These are phyloP conservation scores for Scutellaria galericulata DNA, from an alignment of 257 asterid genomes.

Conservation along the genomic window DNA sequence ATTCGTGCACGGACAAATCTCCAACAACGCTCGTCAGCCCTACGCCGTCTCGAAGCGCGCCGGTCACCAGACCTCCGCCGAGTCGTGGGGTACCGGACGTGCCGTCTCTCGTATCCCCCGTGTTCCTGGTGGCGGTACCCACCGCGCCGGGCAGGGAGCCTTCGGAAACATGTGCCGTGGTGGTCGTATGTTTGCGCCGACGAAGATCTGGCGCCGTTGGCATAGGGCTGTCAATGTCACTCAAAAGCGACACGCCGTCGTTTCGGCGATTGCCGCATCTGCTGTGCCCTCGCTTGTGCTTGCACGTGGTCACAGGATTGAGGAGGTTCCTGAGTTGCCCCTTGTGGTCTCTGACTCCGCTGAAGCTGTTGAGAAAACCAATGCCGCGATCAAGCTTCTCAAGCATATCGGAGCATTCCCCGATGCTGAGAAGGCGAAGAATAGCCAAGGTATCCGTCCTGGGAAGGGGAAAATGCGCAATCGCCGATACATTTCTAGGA, in stretches of 20 bases:
- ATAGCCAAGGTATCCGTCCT: conserved; percentile 52
- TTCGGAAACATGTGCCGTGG: conserved; percentile 88
- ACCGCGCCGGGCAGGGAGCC: conserved; percentile 78
- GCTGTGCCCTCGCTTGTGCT: conserved; percentile 60
- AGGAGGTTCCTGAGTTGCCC: conserved; percentile 65
- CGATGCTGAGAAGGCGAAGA: conserved; percentile 70
- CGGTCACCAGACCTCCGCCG: conserved; percentile 81
- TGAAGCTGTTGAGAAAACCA: conserved; percentile 65
- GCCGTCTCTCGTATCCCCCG: conserved; percentile 87
- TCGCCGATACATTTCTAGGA: conserved; percentile 57
- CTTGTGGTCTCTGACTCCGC: conserved; percentile 58
- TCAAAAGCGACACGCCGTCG: conserved; percentile 64
- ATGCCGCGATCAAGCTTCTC: conserved; percentile 53
- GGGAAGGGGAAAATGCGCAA: conserved; percentile 75
- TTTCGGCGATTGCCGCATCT: conserved; percentile 68
- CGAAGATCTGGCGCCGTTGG: conserved; percentile 77
- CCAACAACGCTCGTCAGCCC: conserved; percentile 71
- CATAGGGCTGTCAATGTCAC: conserved; percentile 63
- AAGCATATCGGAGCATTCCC: conserved; percentile 67
- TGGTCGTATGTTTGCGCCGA: conserved; percentile 75
- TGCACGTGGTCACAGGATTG: conserved; percentile 64
- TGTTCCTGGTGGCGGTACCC: conserved; percentile 86
- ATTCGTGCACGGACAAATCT: conserved; percentile 64
- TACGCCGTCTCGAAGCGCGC: conserved; percentile 68
- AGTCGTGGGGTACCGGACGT: conserved; percentile 76